Percentiles rank a stretch among this genome's conserved stretches.
Evolutionary conservation across 2,329 filamentous ascomycete species (phyloP).

Genomic region (Penicillium sumatraense): DNA sequence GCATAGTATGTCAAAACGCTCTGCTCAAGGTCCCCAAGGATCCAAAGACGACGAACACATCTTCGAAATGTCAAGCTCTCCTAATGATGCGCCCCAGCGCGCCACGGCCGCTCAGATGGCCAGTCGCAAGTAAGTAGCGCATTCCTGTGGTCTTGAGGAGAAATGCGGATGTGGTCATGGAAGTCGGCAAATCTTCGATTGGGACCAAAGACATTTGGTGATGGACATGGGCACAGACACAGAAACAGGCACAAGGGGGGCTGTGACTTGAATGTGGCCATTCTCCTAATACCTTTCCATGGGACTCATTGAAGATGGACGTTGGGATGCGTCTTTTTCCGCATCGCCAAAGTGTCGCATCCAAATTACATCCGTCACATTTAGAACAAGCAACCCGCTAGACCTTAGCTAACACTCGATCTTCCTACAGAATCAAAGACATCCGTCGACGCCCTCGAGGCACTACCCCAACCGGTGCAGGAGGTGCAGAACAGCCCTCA

Average conservation of each 20-base stretch:
- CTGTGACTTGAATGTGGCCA: neutral
- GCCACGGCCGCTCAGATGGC: slow-evolving; percentile 61
- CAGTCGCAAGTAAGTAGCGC: slow-evolving; percentile 56
- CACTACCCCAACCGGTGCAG: slow-evolving; percentile 20
- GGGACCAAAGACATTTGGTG: too few relatives aligned
- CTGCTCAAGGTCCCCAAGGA: slow-evolving; percentile 41
- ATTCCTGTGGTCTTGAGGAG: neutral
- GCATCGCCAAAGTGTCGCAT: neutral
- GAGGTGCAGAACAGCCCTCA: slow-evolving; percentile 8
- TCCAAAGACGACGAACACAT: slow-evolving; percentile 36
- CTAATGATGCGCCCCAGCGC: slow-evolving; percentile 52
- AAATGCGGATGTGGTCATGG: neutral
- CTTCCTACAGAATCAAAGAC: slow-evolving; percentile 34
- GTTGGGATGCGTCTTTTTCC: neutral
- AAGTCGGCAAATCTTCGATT: too few relatives aligned
- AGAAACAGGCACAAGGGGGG: neutral
- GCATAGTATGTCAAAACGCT: slow-evolving; percentile 45
- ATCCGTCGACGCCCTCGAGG: slow-evolving; percentile 23
- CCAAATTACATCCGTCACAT: neutral
- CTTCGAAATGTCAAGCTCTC: slow-evolving; percentile 45
- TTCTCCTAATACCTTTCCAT: neutral
- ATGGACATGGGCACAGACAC: too few relatives aligned
- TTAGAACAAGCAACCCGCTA: neutral
- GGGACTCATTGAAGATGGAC: neutral
- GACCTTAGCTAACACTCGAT: neutral